Evolutionary conservation across 108 stramenopile species (phyloP).

Genomic region (Thalassiosira profunda): DNA sequence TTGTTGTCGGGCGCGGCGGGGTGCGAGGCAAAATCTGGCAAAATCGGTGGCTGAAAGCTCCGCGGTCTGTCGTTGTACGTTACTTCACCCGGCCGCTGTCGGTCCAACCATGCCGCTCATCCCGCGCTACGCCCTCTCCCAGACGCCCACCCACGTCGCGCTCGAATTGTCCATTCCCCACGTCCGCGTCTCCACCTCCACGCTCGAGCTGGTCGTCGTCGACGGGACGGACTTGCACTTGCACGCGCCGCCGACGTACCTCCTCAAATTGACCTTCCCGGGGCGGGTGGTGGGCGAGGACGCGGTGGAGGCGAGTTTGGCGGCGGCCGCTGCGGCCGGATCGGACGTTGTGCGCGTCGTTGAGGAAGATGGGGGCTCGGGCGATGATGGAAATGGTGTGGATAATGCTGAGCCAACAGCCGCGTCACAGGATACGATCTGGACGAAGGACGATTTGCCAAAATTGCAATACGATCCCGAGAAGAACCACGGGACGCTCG

Average conservation of each 20-base stretch:
- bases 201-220: constrained; percentile 56
- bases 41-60: too few species aligned
- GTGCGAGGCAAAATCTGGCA: background rate
- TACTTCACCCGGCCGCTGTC: too few species aligned
- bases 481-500: constrained; percentile 46
- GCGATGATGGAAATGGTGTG: background rate
- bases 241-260: constrained; percentile 68
- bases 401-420: background rate
- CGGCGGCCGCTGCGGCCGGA: background rate
- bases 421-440: background rate
- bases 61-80: too few species aligned
- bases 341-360: background rate
- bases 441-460: constrained; percentile 48
- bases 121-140: constrained; percentile 72
- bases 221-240: constrained; percentile 70
- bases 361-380: background rate
- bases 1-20: background rate
- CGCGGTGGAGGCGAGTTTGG: constrained; percentile 22
- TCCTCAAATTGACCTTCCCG: constrained; percentile 67
- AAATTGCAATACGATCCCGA: constrained; percentile 46
- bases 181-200: constrained; percentile 69
- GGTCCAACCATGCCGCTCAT: constrained; percentile 85
- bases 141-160: constrained; percentile 56
- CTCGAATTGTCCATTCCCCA: constrained; percentile 74
- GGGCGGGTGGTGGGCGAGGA: constrained; percentile 44